Evolutionary conservation across 2,329 filamentous ascomycete species (phyloP), one percentile per base, ranked within the genome.

Genomic region (Fusarium nematophilum): DNA sequence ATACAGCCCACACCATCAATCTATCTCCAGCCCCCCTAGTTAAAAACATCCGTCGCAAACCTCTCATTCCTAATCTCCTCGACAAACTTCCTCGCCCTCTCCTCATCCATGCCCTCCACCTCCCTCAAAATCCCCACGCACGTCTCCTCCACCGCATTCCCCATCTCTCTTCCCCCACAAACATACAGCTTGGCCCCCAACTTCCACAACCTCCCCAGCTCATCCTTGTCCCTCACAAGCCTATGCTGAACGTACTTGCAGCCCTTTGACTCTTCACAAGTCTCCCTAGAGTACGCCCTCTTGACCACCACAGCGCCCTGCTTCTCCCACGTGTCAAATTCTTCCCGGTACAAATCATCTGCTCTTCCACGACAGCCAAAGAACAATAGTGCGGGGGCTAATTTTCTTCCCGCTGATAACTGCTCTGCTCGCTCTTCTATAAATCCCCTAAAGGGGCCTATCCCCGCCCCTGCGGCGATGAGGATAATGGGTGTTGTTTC

Each of bases 401-500:
- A 77, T n/a, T 67, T 72, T 5, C 80, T 0, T 72, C 84, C 75
- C 0, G 81, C 83, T 1, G 84, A 81, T 55, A 87, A 82, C 8
- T 59, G 49, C 4, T 27, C 73, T 0, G 82, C 83, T 1, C 86
- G 83, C 55, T 88, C 84, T 72, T 87, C 82, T 5, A 86, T 64
- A 55, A 88, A 88, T 0, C 80, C 85, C 3, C 83, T 78, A 76
- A 88, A 87, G 0, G 85, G 85, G 0, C 85, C 85, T 2, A 87
- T 71, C 0, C 85, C 85, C 0, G 81, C 78, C 2, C 81, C 81
- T 0, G 80, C 81, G 3, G 71, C 78, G 14, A 83, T 68, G 68
- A 78, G 78, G 53, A 84, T 75, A 31, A 83, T 67, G 1, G 82
- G 81, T 2, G 75, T 79, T 15, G 65, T 75, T 45, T 75, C 75